Evolutionary conservation across 2,329 filamentous ascomycete species (phyloP), one percentile per base, ranked within the genome.

Genomic region (Verticillium albo-atrum): DNA sequence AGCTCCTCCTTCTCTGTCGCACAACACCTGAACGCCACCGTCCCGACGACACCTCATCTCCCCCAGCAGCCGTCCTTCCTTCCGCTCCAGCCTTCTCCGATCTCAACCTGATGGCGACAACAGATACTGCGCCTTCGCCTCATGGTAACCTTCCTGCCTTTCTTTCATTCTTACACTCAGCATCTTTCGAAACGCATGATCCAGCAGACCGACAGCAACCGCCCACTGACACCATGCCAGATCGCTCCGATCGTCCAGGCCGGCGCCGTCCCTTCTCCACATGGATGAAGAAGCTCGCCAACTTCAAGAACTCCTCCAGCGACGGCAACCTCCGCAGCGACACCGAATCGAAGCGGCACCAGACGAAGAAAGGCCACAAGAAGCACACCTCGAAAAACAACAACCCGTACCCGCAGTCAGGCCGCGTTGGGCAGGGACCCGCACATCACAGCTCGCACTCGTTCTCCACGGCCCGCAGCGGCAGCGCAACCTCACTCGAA

Each of bases 201-300:
- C 9, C 30, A 32, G n/a, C 17, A 7, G n/a, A 23, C 20, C 42
- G 6, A 50, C 10, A 23, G 20, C 42, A 50, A 23, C 7, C 20
- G 42, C 20, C 42, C 9, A 58, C 75, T 78, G 68, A 78, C 68
- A 58, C 55, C 12, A 71, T 75, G 63, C 67, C 75, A 92, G 89
- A 92, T 73, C 85, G 87, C 66, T 81, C 87, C 66, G 78, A 79
- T 65, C 77, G 82, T 65, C 66, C 76, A 70, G 84, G 84, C 67
- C 89, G 92, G 65, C 89, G 92, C 67, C 87, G 91, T 64, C 94
- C 93, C 26, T 98, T 98, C 72, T 86, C 93, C 54, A 91, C 88
- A 66, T 96, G 94, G 90, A 92, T 99, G 80, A 96, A 93, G 81
- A 93, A 93, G 70, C 85, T 98, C 60, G 20, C 92, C 62, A 94